phyloP scores from a whole-genome alignment of 345 rosid genomes.

The Citrus reticulata region DNA sequence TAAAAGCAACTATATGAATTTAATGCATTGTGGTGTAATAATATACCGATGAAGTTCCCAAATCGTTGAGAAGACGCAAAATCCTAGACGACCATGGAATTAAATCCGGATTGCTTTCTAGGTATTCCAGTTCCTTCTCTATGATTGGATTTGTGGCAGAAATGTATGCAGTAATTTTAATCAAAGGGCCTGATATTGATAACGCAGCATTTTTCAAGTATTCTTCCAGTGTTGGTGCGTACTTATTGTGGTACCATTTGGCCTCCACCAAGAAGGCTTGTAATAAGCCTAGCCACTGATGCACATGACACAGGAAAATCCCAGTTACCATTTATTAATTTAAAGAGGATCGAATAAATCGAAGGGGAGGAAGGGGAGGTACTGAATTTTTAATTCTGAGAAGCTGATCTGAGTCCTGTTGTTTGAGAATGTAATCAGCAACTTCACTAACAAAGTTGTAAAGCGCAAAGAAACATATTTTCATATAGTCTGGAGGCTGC shows the following conservation, averaged over 20 bases:
- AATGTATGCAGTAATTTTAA: not conserved
- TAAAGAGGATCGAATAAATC: too few relatives aligned
- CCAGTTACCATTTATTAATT: too few relatives aligned
- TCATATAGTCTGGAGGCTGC: constrained; percentile 30
- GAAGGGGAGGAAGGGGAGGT: accelerated
- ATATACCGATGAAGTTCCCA: constrained; percentile 20
- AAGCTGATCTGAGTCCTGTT: constrained; percentile 4
- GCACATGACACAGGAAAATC: not conserved
- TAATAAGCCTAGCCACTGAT: constrained; percentile 20
- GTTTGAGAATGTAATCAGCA: constrained; percentile 14
- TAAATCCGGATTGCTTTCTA: not conserved
- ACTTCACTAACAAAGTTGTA: constrained; percentile 25
- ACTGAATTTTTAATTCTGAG: constrained; percentile 13
- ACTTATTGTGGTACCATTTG: constrained; percentile 12
- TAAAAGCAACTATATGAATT: accelerated
- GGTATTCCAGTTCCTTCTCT: not conserved
- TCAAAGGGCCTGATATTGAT: constrained; percentile 12
- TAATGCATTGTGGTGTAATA: not conserved
- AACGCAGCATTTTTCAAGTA: constrained; percentile 23
- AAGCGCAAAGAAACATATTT: constrained; percentile 25
- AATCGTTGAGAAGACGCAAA: constrained; percentile 19
- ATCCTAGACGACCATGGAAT: not conserved
- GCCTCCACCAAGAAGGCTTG: constrained; percentile 25
- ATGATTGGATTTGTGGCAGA: not conserved
- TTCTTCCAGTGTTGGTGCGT: constrained; percentile 4